Base-by-base conservation (phyloP, 805 yeast species). In the Tetrapisispora arboricola region DNA sequence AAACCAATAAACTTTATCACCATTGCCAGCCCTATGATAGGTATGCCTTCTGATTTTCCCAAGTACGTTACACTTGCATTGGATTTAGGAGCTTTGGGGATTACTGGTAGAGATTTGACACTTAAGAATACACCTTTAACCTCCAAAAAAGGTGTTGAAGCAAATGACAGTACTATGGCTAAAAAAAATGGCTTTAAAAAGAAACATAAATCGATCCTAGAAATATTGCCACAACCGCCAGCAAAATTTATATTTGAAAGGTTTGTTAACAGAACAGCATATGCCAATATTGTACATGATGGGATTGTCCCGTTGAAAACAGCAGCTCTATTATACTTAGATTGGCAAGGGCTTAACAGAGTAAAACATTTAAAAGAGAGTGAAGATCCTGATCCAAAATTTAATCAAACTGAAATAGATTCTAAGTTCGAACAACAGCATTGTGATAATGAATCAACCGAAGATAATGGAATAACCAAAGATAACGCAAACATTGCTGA, bases 261-360 rank as follows among this genome's bases (percentile, higher is more conserved):
- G 43, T 90, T 92, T 62, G 57, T 68, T 32, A 65, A 81, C 44
- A 68, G 96, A 46, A 86, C 96, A 0, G 65, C 83, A 0, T 92
- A 92, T 60, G 96, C 97, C 0, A 92, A 92, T 61, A 80, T 84
- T 0, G 69, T 84, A 16, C 80, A 92, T 60, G 98, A 92, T 63
- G 98, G 98, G 2, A 87, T 92, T 40, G 98, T 92, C 2, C 97
- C 98, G 0, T 65, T 92, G 50, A 67, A 97, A 39, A 92, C 98
- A 0, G 78, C 95, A 0, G 86, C 96, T 0, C 64, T 90, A 40
- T 61, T 90, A 21, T 90, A 81, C 53, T 60, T 92, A 12, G 97
- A 92, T 58, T 87, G 94, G 83, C 72, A 73, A 44, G 94, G 86
- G 3, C 64, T 82, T 15, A 65, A 72, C 3, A 68, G 70, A 36